These are phyloP conservation scores for Eimeria necatrix DNA, from an alignment of 169 alveolate species.

Conservation along the genomic window DNA sequence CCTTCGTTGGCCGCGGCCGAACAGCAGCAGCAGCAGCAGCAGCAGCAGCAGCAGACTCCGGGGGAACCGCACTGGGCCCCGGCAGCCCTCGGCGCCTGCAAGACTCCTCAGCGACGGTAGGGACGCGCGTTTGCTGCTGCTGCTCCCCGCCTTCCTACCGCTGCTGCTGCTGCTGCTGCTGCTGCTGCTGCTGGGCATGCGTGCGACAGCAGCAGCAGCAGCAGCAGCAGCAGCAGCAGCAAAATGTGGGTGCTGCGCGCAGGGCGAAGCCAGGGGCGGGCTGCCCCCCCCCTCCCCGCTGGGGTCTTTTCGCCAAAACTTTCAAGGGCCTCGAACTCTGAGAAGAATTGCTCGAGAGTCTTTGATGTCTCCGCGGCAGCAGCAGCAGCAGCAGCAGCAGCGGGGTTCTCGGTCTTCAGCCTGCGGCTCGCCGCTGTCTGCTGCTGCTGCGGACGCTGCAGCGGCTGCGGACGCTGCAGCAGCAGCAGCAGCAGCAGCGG, in stretches of 20 bases:
- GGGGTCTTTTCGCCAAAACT: neutral
- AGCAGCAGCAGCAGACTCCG: neutral
- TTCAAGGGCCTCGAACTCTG: neutral
- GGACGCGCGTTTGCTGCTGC: conserved; percentile 13
- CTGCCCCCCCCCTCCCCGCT: conserved; percentile 27
- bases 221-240: conserved; percentile 23
- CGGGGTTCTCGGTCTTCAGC: neutral
- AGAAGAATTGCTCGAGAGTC: neutral
- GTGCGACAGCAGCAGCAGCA: neutral
- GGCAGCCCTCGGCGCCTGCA: conserved; percentile 26
- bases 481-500: neutral
- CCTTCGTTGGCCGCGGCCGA: neutral
- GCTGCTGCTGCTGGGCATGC: neutral
- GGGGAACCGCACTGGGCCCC: neutral
- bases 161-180: conserved; percentile 52
- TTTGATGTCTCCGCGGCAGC: neutral
- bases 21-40: neutral
- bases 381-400: neutral
- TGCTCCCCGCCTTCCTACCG: conserved; percentile 32
- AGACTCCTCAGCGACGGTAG: neutral
- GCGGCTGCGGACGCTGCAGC: conserved; percentile 10
- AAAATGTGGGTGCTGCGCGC: neutral
- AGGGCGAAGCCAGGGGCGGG: neutral
- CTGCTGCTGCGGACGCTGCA: neutral
- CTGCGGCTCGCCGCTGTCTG: neutral